A percentile compares a stretch with the other conserved stretches of the same genome.
Evolutionary conservation across 2,329 filamentous ascomycete genomes (phyloP).

Genomic region (Aspergillus proliferans): DNA sequence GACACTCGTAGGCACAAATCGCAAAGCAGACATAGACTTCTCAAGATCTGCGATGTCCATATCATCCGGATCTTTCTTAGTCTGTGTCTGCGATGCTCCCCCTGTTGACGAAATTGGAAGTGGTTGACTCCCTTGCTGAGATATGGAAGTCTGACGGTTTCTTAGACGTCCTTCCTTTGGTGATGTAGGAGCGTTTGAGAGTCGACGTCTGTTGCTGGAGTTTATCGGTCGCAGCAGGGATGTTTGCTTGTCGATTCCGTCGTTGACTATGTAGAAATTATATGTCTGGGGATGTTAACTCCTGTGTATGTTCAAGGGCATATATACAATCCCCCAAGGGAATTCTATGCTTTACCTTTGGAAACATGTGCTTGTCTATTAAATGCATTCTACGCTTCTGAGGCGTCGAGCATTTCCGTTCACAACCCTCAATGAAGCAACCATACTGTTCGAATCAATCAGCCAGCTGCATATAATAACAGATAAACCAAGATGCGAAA

Average conservation of each 20-base stretch:
- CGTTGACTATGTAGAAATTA: conserved; percentile 79
- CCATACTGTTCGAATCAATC: conserved; percentile 53
- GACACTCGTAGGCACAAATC: conserved; percentile 41
- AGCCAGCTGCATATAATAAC: conserved; percentile 1
- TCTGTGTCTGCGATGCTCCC: not conserved
- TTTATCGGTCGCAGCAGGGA: conserved; percentile 60
- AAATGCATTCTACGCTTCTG: conserved; percentile 82
- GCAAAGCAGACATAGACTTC: conserved; percentile 39
- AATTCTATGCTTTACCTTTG: conserved; percentile 44
- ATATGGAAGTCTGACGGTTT: conserved; percentile 22
- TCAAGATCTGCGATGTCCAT: conserved; percentile 34
- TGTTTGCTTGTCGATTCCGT: conserved; percentile 78
- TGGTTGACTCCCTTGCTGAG: conserved; percentile 1
- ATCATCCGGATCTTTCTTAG: conserved; percentile 9
- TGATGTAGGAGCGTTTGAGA: conserved; percentile 22
- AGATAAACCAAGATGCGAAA: not conserved
- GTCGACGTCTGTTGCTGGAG: conserved; percentile 29
- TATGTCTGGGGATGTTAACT: conserved; percentile 51
- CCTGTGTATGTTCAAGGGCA: not conserved
- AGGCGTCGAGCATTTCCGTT: conserved; percentile 73
- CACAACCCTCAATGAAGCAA: conserved; percentile 86
- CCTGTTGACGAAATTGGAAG: not conserved
- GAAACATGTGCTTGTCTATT: conserved; percentile 91
- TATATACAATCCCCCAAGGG: no score
- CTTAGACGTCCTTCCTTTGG: conserved; percentile 29